A percentile compares a stretch with the other conserved stretches of the same genome.
Evolutionary conservation across 305 asterid species (phyloP).

Genomic region (Fraxinus greggii): DNA sequence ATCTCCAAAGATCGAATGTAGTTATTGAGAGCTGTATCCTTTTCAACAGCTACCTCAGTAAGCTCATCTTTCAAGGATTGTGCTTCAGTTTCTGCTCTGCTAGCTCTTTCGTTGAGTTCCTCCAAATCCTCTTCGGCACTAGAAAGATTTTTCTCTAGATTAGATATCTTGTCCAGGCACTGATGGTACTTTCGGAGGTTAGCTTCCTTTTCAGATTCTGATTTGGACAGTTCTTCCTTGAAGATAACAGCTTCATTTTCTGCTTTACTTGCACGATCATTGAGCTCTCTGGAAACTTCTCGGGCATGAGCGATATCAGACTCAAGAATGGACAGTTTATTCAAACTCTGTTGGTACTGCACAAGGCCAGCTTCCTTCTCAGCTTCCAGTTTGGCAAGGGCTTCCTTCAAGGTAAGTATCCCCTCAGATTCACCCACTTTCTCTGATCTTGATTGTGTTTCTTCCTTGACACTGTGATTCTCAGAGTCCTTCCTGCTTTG

Average conservation of each 20-base stretch:
- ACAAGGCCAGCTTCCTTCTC: conserved; percentile 81
- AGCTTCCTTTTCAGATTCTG: conserved; percentile 75
- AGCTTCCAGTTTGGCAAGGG: conserved; percentile 71
- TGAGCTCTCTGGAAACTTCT: conserved; percentile 58
- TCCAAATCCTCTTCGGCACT: conserved; percentile 45
- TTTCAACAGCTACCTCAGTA: conserved; percentile 50
- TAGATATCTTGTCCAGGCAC: conserved; percentile 62
- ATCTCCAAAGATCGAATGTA: conserved; percentile 65
- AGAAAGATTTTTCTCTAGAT: conserved; percentile 49
- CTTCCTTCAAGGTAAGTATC: conserved; percentile 61
- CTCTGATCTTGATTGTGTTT: conserved; percentile 24
- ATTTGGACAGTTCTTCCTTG: conserved; percentile 55
- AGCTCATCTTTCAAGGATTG: conserved; percentile 53
- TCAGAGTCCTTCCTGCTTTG: conserved; percentile 26
- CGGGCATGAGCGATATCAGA: conserved; percentile 56
- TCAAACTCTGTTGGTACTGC: conserved; percentile 66
- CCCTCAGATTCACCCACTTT: conserved; percentile 50
- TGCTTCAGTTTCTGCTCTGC: conserved; percentile 56
- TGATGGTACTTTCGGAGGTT: conserved; percentile 66
- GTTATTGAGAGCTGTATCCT: conserved; percentile 71
- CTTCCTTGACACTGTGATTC: conserved; percentile 28
- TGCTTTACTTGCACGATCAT: conserved; percentile 69
- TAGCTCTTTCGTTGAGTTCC: conserved; percentile 51
- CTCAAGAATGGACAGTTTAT: conserved; percentile 62
- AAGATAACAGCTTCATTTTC: conserved; percentile 67